Base-by-base conservation (phyloP, 805 yeast species). In the Wickerhamiella nectarea region DNA sequence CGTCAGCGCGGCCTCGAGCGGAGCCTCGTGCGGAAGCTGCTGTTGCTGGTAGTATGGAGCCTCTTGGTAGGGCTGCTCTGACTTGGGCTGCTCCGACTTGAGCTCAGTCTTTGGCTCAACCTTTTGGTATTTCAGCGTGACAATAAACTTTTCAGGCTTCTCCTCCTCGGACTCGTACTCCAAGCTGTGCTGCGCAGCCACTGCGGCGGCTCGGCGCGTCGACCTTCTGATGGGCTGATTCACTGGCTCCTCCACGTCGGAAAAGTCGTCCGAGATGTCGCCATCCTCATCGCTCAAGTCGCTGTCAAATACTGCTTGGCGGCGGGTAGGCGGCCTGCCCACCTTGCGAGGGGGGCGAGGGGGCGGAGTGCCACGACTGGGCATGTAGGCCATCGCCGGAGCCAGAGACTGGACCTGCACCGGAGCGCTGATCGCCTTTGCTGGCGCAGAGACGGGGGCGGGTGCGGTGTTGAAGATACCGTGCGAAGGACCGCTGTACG, bases 291-390 rank as follows among this genome's bases (percentile, higher is more conserved):
- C 41, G 28, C 37, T 38, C 31, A 38, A n/a, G 15, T 44, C 46
- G 18, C 33, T 20, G 34, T 40, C 43, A 17, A 22, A 40, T 12
- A 29, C 38, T 2, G 43, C 37, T 7, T 26, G 35, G 15, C 43
- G 37, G 34, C 43, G 43, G 6, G 43, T 40, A 11, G 43, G 43
- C 11, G 43, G 43, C 24, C 43, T 38, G 18, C 43, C 43, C 2
- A 36, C 43, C 15, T 34, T 34, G 25, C 43, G 43, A 4, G 33
- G 17, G 3, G 43, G 43, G 9, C 38, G 37, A 21, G 43, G 43
- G 4, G 43, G 43, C 11, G 43, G 43, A 8, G 43, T 40, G 15
- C 43, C 43, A 18, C 36, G 31, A 7, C 37, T 28, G 2, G 43
- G 43, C 43, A 40, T 40, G 21, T 40, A 34, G 8, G 43, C 43